Evolutionary conservation across 345 rosid genomes (phyloP).

Genomic region (Murraya paniculata): DNA sequence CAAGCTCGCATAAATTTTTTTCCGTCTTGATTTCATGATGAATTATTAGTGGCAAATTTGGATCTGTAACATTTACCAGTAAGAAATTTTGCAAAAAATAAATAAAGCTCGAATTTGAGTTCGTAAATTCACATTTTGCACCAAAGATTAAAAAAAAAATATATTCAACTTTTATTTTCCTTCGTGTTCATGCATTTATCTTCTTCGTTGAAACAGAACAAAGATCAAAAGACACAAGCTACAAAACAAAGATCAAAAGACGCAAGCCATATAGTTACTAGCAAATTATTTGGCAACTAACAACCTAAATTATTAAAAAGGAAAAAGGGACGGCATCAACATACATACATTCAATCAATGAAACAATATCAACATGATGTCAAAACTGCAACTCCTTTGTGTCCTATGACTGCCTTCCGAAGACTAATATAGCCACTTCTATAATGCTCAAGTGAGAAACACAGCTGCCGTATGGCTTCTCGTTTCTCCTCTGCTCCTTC

Average conservation of each 20-base stretch:
- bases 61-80: no score
- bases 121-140: no score
- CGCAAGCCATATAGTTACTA: no score
- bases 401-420: constrained; percentile 40
- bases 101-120: no score
- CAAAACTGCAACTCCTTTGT: constrained; percentile 29
- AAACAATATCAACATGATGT: constrained; percentile 10
- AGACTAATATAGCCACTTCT: constrained; percentile 44
- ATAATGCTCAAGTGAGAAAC: constrained; percentile 67
- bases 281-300: neutral
- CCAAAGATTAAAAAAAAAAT: no score
- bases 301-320: no score
- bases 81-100: no score
- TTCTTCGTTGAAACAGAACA: no score
- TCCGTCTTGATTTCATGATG: neutral
- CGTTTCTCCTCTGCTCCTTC: constrained; percentile 69
- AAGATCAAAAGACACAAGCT: neutral
- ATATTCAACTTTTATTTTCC: no score
- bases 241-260: neutral
- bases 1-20: no score
- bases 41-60: no score
- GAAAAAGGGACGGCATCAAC: neutral
- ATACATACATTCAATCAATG: neutral
- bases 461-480: constrained; percentile 71
- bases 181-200: neutral